phyloP scores from a whole-genome alignment of 257 asterid species.

The Solanum ahanhuiri region DNA sequence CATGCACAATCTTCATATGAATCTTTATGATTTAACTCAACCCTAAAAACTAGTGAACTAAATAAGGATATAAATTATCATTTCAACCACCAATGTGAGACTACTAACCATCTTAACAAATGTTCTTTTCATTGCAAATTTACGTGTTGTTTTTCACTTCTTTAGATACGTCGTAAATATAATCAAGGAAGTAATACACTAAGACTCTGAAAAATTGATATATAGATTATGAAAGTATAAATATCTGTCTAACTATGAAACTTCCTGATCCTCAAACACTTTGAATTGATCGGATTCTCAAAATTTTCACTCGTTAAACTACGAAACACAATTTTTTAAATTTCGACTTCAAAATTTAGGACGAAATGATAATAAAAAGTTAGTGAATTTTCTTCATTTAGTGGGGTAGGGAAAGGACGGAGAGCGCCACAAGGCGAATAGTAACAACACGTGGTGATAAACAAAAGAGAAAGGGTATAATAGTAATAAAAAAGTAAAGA shows the following conservation, averaged over 20 bases:
- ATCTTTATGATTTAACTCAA: not conserved
- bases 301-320: not conserved
- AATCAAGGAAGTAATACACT: not conserved
- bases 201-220: not conserved
- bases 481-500: not conserved
- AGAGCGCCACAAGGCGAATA: not conserved
- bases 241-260: no score
- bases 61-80: not conserved
- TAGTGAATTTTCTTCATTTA: not conserved
- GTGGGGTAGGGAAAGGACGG: not conserved
- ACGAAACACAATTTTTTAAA: no score
- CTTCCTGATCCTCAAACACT: not conserved
- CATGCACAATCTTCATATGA: rapidly evolving
- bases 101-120: not conserved
- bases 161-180: not conserved
- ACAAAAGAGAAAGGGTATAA: not conserved
- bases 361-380: rapidly evolving
- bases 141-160: not conserved
- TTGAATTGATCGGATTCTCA: no score
- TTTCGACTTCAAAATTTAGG: not conserved
- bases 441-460: not conserved
- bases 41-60: rapidly evolving
- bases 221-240: not conserved
- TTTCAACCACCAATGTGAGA: not conserved
- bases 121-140: rapidly evolving